phyloP scores from a whole-genome alignment of 2,329 filamentous ascomycete genomes.

The Aureobasidium pullulans region DNA sequence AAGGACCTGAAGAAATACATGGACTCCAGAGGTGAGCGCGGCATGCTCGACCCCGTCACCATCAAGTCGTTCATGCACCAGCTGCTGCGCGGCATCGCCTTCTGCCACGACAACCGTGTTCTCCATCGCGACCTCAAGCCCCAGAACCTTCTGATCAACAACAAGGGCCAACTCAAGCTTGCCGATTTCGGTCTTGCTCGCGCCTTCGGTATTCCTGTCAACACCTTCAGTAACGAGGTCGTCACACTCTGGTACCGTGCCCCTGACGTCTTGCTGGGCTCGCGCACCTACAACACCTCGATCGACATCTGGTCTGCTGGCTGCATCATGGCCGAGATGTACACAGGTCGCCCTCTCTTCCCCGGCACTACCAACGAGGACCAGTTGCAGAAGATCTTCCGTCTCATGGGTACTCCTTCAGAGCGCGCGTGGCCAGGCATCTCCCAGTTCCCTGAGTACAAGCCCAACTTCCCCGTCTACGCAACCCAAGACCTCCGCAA shows the following conservation, averaged over 20 bases:
- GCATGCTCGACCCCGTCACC: constrained; percentile 76
- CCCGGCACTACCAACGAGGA: constrained; percentile 98
- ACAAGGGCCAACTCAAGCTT: constrained; percentile 80
- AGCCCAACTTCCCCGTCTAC: constrained; percentile 88
- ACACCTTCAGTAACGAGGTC: constrained; percentile 96
- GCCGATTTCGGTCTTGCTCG: constrained; percentile 91
- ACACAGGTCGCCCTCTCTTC: constrained; percentile 89
- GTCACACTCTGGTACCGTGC: constrained; percentile 97
- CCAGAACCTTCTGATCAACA: constrained; percentile 93
- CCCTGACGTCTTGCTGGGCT: constrained; percentile 88
- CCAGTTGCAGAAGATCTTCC: constrained; percentile 93
- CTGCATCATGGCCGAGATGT: constrained; percentile 99
- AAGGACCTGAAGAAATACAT: constrained; percentile 98
- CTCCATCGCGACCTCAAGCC: constrained; percentile 93
- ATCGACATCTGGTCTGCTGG: constrained; percentile 99
- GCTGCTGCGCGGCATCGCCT: constrained; percentile 88
- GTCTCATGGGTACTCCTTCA: constrained; percentile 95
- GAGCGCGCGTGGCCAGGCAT: constrained; percentile 95
- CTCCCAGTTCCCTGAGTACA: constrained; percentile 94
- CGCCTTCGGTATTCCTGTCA: constrained; percentile 94
- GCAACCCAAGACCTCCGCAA: constrained; percentile 81
- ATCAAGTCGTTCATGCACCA: constrained; percentile 99
- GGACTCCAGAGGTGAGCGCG: constrained; percentile 85
- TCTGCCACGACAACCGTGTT: constrained; percentile 95
- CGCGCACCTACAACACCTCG: constrained; percentile 96